These are phyloP conservation scores for Avena atlantica DNA, from an alignment of 176 grass and related monocot species.

Conservation along the genomic window DNA sequence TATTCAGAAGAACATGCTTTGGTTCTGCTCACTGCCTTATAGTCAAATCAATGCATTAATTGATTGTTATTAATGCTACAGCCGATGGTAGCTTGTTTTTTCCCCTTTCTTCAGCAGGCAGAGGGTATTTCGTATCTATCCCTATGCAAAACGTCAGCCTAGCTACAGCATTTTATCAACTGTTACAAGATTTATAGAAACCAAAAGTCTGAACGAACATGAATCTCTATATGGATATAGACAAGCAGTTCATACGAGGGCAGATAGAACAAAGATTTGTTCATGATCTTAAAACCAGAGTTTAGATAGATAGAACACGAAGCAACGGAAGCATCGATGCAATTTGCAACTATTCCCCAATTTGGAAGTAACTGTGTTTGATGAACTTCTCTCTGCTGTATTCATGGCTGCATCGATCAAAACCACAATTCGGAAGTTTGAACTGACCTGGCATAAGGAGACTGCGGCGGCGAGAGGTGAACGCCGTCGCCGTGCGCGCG, in stretches of 20 bases:
- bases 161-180: not conserved
- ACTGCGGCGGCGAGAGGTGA: conserved; percentile 72
- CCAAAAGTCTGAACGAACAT: not conserved
- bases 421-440: not conserved
- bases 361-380: not conserved
- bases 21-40: not conserved
- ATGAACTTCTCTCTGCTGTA: not conserved
- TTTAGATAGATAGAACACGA: not conserved
- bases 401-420: not conserved
- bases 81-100: not conserved
- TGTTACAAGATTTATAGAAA: conserved; percentile 7
- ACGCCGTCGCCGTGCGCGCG: conserved; percentile 67
- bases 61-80: not conserved
- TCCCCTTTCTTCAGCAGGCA: not conserved
- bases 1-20: not conserved
- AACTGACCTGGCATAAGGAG: conserved; percentile 63
- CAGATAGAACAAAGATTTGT: not conserved
- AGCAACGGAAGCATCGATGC: not conserved
- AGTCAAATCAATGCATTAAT: conserved; percentile 7
- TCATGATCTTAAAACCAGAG: not conserved
- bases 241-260: not conserved
- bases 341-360: conserved; percentile 20
- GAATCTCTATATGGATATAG: not conserved
- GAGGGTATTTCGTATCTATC: not conserved
- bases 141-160: not conserved